These are phyloP conservation scores for Aspergillus brasiliensis DNA, from an alignment of 2,329 filamentous ascomycete genomes.

Conservation along the genomic window DNA sequence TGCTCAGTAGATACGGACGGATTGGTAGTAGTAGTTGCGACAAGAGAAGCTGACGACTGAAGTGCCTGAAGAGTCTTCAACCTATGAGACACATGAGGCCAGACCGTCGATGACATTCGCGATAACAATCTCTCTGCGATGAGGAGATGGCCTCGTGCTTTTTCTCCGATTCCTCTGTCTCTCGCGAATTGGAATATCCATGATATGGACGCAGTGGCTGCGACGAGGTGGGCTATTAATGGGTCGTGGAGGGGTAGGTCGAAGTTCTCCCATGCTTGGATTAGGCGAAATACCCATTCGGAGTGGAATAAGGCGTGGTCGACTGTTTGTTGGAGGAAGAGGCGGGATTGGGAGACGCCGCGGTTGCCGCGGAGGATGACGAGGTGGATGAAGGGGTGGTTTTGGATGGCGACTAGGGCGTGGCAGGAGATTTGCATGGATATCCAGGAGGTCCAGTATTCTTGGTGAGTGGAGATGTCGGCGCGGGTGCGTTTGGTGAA, in stretches of 20 bases:
- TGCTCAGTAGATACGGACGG: no score
- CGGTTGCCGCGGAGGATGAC: neutral
- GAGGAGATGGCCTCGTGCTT: neutral
- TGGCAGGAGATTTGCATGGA: slow-evolving; percentile 7
- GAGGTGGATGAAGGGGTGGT: slow-evolving; percentile 12
- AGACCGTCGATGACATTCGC: neutral
- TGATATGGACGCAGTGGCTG: slow-evolving; percentile 5
- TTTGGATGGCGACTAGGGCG: neutral
- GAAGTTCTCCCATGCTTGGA: slow-evolving; percentile 2
- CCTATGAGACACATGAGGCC: neutral
- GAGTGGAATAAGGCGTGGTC: slow-evolving; percentile 12
- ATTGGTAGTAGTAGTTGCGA: neutral
- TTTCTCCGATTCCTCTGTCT: neutral
- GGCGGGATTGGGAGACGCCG: neutral
- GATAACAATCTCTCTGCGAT: neutral
- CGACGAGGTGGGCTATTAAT: slow-evolving; percentile 5
- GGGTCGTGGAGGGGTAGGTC: slow-evolving; percentile 7
- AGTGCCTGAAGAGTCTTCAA: neutral
- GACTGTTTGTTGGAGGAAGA: slow-evolving; percentile 11
- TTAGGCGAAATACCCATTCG: slow-evolving; percentile 8
- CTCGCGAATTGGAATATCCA: slow-evolving; percentile 14
- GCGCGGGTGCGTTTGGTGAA: neutral
- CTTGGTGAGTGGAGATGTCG: neutral
- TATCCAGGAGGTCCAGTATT: slow-evolving; percentile 12
- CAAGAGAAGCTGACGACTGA: neutral